Evolutionary conservation across 2,329 filamentous ascomycete species (phyloP), one percentile per base, ranked within the genome.

Genomic region (Monilinia laxa): DNA sequence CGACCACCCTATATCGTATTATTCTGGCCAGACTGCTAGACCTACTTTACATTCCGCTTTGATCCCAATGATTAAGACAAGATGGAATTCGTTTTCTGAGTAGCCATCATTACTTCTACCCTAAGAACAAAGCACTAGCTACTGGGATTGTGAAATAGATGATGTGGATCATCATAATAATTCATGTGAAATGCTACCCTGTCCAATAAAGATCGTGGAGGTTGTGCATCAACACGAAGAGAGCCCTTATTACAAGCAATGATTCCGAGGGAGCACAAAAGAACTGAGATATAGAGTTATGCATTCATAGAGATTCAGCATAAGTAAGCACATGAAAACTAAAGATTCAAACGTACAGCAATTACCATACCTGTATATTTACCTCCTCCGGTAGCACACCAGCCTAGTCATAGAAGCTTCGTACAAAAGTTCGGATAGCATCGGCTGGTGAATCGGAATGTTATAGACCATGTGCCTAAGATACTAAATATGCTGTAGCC

Each of bases 91-190:
- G 12, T 76, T 65, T 0, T 83, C 82, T 0, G 77, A 78, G 3
- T 82, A 75, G 1, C 74, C 72, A 1, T 75, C 75, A 59, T 78
- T 72, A 76, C 78, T 68, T 84, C 81, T 1, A 80, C 78, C 18
- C 81, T 80, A 3, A 85, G 77, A 2, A 85, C 4, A 71, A 0
- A 35, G 83, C 83, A 52, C 77, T 80, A 1, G 82, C 81, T 0
- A 85, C 81, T 0, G 82, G 81, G 0, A 83, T 82, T 0, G 82
- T 79, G 0, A 83, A 83, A 69, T 86, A 84, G 69, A 85, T 82
- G 76, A 69, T 85, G 83, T 0, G 82, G 85, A 71, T 85, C 83
- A 68, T 86, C 83, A 72, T 85, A 86, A 71, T 85, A 83, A 66
- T 85, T 81, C 4, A 84, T 81, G 68, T 85, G 82, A 40, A 81